A percentile compares a stretch with the other conserved stretches of the same genome.
Conservation (phyloP, 371 early-diverging fungal species). For the Lichtheimia hyalospora region DNA sequence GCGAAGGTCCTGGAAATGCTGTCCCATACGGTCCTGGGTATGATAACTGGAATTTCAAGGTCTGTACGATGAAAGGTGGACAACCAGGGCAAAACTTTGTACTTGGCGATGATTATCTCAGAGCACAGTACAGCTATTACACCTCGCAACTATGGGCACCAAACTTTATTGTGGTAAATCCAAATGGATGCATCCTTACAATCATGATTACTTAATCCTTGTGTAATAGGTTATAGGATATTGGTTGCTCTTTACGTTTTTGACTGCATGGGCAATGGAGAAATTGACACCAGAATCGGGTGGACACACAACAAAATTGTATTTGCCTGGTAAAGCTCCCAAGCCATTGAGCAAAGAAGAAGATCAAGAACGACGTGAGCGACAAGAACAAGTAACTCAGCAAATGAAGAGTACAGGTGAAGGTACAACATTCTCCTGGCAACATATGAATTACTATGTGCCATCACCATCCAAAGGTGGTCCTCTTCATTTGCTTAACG, state of each 20-base stretch:
- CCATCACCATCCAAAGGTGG: constrained; percentile 52
- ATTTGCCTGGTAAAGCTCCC: constrained; percentile 29
- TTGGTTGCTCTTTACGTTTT: constrained; percentile 38
- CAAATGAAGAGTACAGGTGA: constrained; percentile 26
- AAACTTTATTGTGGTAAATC: constrained; percentile 40
- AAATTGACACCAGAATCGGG: constrained; percentile 31
- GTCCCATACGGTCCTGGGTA: constrained; percentile 50
- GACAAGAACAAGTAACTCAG: constrained; percentile 26
- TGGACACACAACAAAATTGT: constrained; percentile 50
- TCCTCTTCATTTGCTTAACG: constrained; percentile 45
- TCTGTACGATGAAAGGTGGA: constrained; percentile 45
- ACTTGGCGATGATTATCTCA: constrained; percentile 54
- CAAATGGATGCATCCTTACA: too few relatives aligned
- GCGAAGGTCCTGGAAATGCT: constrained; percentile 42
- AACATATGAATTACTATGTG: constrained; percentile 48
- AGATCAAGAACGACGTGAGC: constrained; percentile 21
- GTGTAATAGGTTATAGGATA: constrained; percentile 23
- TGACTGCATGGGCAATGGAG: constrained; percentile 43
- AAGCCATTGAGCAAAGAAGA: constrained; percentile 19
- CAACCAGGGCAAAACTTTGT: constrained; percentile 47
- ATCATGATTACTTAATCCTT: too few relatives aligned
- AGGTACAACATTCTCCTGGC: constrained; percentile 55
- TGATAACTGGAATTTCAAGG: constrained; percentile 44
- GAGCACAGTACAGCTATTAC: constrained; percentile 29
- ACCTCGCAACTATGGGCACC: constrained; percentile 47